Evolutionary conservation across 1,139 yeast genomes (phyloP).

Genomic region (Candida sp.): DNA sequence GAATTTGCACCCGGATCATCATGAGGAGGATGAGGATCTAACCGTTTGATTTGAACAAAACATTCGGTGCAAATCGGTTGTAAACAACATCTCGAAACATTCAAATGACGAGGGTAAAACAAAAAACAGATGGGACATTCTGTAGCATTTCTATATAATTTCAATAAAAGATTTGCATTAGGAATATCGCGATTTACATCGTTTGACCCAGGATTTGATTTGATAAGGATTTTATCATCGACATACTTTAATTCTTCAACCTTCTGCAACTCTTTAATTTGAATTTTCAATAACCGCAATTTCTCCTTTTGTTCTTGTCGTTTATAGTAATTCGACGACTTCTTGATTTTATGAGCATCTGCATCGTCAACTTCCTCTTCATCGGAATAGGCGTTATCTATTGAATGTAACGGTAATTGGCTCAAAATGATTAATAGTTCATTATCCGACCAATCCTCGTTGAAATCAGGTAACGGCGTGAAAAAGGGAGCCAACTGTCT

Average conservation of each 20-base stretch:
- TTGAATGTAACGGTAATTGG: slow-evolving; percentile 56
- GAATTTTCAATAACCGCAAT: slow-evolving; percentile 46
- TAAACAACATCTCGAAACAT: slow-evolving; percentile 84
- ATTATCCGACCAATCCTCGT: slow-evolving; percentile 69
- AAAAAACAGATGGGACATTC: slow-evolving; percentile 97
- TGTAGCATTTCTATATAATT: slow-evolving; percentile 58
- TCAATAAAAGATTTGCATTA: slow-evolving; percentile 27
- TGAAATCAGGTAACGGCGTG: slow-evolving; percentile 83
- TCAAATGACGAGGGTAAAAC: slow-evolving; percentile 75
- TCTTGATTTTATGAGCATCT: slow-evolving; percentile 55
- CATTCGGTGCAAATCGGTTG: slow-evolving; percentile 97
- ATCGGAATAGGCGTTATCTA: slow-evolving; percentile 52
- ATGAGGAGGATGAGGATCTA: slow-evolving; percentile 95
- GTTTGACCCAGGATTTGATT: slow-evolving; percentile 9
- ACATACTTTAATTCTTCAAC: slow-evolving; percentile 47
- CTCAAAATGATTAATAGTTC: slow-evolving; percentile 59
- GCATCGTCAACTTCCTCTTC: slow-evolving; percentile 52
- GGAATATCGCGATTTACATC: slow-evolving; percentile 14
- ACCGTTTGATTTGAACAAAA: slow-evolving; percentile 90
- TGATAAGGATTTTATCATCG: slow-evolving; percentile 31
- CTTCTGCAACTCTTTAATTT: slow-evolving; percentile 50
- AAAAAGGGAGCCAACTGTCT: slow-evolving; percentile 86
- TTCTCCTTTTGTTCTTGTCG: slow-evolving; percentile 54
- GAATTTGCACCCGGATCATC: slow-evolving; percentile 38
- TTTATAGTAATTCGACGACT: slow-evolving; percentile 45